Evolutionary conservation across 2,329 filamentous ascomycete genomes (phyloP).

Genomic region (Talaromyces sp.): DNA sequence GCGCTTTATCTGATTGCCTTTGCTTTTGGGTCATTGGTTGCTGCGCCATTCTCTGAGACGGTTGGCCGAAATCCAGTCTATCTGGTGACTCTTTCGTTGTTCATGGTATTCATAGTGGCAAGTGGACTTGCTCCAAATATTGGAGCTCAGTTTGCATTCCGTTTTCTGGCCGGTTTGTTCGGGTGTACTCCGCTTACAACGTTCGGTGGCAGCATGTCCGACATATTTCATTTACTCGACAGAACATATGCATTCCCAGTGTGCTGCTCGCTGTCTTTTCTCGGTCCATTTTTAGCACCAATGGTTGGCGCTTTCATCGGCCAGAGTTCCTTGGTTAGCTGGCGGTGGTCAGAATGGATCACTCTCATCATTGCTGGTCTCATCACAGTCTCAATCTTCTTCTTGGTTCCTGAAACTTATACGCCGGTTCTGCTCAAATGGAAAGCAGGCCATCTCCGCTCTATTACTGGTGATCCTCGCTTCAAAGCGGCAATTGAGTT

Average conservation of each 20-base stretch:
- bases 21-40: slow-evolving; percentile 45
- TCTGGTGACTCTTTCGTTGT: slow-evolving; percentile 42
- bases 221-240: slow-evolving; percentile 59
- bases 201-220: slow-evolving; percentile 62
- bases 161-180: slow-evolving; percentile 61
- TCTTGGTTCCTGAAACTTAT: slow-evolving; percentile 44
- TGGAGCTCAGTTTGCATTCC: slow-evolving; percentile 17
- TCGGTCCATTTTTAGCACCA: slow-evolving; percentile 41
- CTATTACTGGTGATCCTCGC: slow-evolving; percentile 39
- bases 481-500: slow-evolving; percentile 47
- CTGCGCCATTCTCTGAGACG: slow-evolving; percentile 47
- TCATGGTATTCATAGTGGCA: slow-evolving; percentile 6
- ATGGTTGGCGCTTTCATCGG: slow-evolving; percentile 49
- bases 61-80: slow-evolving; percentile 48
- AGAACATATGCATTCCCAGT: slow-evolving; percentile 48
- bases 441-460: slow-evolving; percentile 12
- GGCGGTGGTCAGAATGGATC: slow-evolving; percentile 55
- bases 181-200: slow-evolving; percentile 63
- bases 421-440: slow-evolving; percentile 10
- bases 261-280: slow-evolving; percentile 20
- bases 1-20: slow-evolving; percentile 43
- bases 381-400: slow-evolving; percentile 38
- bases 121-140: slow-evolving; percentile 1
- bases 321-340: slow-evolving; percentile 32
- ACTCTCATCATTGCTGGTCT: slow-evolving; percentile 45